A percentile compares a stretch with the other conserved stretches of the same genome.
Evolutionary conservation across 495 filamentous ascomycete species (phyloP).

Genomic region (Tuber indicum): DNA sequence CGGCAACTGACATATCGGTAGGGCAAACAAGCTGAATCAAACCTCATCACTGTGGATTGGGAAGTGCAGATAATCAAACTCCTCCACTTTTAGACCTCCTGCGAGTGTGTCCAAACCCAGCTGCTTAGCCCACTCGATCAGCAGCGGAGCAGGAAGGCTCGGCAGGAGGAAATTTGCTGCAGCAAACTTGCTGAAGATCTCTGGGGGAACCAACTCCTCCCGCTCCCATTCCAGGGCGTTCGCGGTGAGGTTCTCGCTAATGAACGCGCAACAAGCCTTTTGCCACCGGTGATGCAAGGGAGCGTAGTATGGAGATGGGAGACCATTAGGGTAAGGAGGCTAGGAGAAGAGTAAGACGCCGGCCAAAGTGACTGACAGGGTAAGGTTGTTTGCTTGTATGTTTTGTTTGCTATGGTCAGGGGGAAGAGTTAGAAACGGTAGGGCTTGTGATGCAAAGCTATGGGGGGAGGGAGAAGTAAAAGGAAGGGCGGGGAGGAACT

Average conservation of each 20-base stretch:
- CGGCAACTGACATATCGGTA: conserved; percentile 26
- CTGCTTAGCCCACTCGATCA: conserved; percentile 59
- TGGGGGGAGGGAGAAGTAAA: too few species aligned
- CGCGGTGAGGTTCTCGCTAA: conserved; percentile 54
- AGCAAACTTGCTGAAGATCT: conserved; percentile 58
- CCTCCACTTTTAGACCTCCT: conserved; percentile 62
- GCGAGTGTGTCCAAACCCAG: conserved; percentile 59
- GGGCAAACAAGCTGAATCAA: background rate
- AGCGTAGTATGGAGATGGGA: conserved; percentile 65
- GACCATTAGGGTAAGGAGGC: conserved; percentile 61
- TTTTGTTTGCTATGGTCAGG: background rate
- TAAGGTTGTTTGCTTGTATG: background rate
- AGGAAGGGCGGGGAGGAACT: too few species aligned
- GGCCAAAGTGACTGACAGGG: background rate
- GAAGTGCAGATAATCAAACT: conserved; percentile 67
- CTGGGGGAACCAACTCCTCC: conserved; percentile 54
- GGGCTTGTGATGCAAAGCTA: background rate
- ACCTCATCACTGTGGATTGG: conserved; percentile 62
- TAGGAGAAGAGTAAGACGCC: conserved; percentile 62
- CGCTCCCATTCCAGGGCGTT: conserved; percentile 63
- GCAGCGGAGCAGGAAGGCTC: conserved; percentile 59
- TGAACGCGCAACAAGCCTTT: conserved; percentile 59
- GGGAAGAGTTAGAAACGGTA: too few species aligned
- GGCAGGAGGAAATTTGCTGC: conserved; percentile 59
- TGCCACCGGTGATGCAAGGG: conserved; percentile 58